Conservation (phyloP, 148 eudicot species). For the Amaranthus palmeri region DNA sequence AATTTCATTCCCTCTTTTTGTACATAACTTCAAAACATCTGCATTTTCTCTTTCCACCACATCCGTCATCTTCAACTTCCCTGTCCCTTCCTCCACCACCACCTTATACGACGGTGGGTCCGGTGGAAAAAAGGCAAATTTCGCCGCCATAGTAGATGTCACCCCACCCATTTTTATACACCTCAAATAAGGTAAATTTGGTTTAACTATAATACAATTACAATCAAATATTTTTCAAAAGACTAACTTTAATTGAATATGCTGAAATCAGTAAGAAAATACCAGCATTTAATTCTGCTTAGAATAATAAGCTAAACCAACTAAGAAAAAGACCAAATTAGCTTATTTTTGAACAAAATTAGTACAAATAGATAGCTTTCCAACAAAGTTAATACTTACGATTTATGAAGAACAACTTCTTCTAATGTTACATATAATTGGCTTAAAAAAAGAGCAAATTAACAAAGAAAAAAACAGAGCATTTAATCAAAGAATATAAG, state of each 20-base stretch:
- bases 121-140: constrained; percentile 80
- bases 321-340: too few relatives aligned
- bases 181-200: neutral
- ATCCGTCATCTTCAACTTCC: constrained; percentile 34
- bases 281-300: too few relatives aligned
- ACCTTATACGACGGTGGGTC: constrained; percentile 64
- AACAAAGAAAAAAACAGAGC: neutral
- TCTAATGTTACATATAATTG: neutral
- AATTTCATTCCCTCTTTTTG: constrained; percentile 42
- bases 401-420: too few relatives aligned
- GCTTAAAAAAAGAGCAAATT: neutral
- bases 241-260: too few relatives aligned
- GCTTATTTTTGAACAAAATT: too few relatives aligned
- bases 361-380: too few relatives aligned
- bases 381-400: too few relatives aligned
- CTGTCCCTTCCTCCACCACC: constrained; percentile 35
- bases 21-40: constrained; percentile 28
- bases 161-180: constrained; percentile 50
- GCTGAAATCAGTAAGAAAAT: too few relatives aligned
- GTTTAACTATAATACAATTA: too few relatives aligned
- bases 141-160: constrained; percentile 86
- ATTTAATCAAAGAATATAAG: neutral
- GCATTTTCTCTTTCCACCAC: constrained; percentile 35
- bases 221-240: too few relatives aligned
- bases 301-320: too few relatives aligned